Evolutionary conservation across 164 flowering plant species (phyloP).

Genomic region (Amborella trichopoda): DNA sequence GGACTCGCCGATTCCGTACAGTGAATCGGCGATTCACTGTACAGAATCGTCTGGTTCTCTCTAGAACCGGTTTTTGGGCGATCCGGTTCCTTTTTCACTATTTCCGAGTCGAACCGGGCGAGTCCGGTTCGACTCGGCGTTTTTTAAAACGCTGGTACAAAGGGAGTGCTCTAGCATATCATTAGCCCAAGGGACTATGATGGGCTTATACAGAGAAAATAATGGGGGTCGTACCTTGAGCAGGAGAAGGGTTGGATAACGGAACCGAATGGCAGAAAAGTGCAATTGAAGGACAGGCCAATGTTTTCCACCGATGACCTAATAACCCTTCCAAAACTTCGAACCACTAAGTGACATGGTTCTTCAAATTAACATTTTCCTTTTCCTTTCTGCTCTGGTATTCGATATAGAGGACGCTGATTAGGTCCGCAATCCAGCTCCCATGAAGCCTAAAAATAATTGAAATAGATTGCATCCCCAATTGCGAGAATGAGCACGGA

Average conservation of each 20-base stretch:
- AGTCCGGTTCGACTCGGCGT: too few relatives aligned
- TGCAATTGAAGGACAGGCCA: constrained; percentile 87
- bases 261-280: constrained; percentile 82
- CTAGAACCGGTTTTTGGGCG: too few relatives aligned
- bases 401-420: constrained; percentile 74
- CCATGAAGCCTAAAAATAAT: constrained; percentile 60
- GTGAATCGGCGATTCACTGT: too few relatives aligned
- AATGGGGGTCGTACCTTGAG: constrained; percentile 41
- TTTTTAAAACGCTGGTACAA: too few relatives aligned
- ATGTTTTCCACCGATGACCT: constrained; percentile 85
- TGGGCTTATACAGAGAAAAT: not conserved
- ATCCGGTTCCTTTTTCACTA: too few relatives aligned
- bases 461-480: constrained; percentile 66
- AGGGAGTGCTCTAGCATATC: too few relatives aligned
- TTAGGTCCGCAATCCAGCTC: constrained; percentile 93
- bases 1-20: too few relatives aligned
- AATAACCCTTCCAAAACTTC: constrained; percentile 87
- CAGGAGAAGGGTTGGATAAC: constrained; percentile 92
- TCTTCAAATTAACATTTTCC: constrained; percentile 64
- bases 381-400: constrained; percentile 69
- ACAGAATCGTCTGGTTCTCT: too few relatives aligned
- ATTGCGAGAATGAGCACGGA: constrained; percentile 83
- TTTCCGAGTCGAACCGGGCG: too few relatives aligned
- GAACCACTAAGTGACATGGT: constrained; percentile 96
- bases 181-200: not conserved